Evolutionary conservation across 208 protist species (phyloP).

Genomic region (Endotrypanum monterogeii): DNA sequence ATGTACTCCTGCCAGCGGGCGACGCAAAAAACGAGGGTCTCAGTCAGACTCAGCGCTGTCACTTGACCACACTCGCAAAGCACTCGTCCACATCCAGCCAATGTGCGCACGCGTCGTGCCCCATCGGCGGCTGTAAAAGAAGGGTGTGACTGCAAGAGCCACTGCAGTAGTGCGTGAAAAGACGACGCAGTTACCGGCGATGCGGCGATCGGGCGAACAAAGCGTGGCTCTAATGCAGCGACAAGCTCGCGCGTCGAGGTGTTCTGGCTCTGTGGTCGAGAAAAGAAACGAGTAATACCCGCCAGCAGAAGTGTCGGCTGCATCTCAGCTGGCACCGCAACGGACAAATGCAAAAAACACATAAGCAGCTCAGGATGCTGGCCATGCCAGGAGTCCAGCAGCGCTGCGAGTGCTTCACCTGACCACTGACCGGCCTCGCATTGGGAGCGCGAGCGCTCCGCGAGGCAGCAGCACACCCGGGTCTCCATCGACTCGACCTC

Average conservation of each 20-base stretch:
- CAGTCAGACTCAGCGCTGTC: conserved; percentile 6
- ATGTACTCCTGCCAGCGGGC: conserved; percentile 33
- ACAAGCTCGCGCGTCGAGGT: conserved; percentile 15
- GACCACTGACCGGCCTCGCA: conserved; percentile 11
- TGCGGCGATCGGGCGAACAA: conserved; percentile 14
- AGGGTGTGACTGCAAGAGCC: conserved; percentile 34
- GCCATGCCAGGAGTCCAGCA: conserved; percentile 37
- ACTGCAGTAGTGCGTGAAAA: conserved; percentile 15
- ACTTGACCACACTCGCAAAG: conserved; percentile 27
- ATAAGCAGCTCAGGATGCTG: conserved; percentile 30
- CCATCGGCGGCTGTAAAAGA: conserved; percentile 24
- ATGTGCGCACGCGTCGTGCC: conserved; percentile 27
- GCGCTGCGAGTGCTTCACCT: conserved; percentile 20
- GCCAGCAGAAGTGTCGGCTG: conserved; percentile 29
- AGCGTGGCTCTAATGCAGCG: neutral
- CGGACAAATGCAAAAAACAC: conserved; percentile 26
- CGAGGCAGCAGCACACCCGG: conserved; percentile 1
- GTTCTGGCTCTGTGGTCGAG: conserved; percentile 9
- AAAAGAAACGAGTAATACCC: conserved; percentile 23
- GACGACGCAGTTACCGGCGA: conserved; percentile 4
- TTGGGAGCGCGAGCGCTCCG: conserved; percentile 6
- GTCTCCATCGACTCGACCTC: conserved; percentile 12
- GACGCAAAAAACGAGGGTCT: conserved; percentile 30
- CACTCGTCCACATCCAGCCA: conserved; percentile 35
- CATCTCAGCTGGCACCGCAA: conserved; percentile 14